phyloP scores from a whole-genome alignment of 345 rosid species.

The Ricinus communis region DNA sequence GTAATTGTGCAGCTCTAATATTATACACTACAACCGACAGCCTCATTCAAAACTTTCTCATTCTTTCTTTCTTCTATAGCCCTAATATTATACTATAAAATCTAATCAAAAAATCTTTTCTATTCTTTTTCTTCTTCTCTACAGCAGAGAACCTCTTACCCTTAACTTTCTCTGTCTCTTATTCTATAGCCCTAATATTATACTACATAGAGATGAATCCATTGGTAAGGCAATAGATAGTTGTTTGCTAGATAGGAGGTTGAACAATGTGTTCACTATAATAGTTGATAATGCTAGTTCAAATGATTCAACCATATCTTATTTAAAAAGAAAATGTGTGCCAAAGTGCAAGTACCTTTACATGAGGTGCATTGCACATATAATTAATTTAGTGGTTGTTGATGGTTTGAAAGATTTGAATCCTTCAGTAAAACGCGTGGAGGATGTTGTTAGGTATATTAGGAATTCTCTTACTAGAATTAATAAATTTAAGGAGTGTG shows the following conservation, averaged over 20 bases:
- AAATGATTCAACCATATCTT: neutral
- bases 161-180: too few relatives aligned
- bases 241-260: neutral
- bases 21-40: too few relatives aligned
- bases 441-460: neutral
- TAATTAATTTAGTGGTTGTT: neutral
- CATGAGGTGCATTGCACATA: neutral
- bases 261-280: neutral
- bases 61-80: too few relatives aligned
- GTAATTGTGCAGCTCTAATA: too few relatives aligned
- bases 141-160: too few relatives aligned
- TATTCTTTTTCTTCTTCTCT: too few relatives aligned
- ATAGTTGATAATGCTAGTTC: neutral
- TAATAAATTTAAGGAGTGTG: neutral
- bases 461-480: neutral
- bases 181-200: too few relatives aligned
- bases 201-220: neutral
- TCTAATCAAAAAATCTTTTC: too few relatives aligned
- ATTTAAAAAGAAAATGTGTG: neutral
- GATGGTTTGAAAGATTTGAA: neutral
- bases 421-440: neutral
- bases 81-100: too few relatives aligned
- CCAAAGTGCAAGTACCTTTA: neutral
- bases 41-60: too few relatives aligned
- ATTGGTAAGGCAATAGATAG: neutral